These are phyloP conservation scores for Cystobasidium sp. DNA, from an alignment of 1,284 basidiomycete genomes.

Conservation along the genomic window DNA sequence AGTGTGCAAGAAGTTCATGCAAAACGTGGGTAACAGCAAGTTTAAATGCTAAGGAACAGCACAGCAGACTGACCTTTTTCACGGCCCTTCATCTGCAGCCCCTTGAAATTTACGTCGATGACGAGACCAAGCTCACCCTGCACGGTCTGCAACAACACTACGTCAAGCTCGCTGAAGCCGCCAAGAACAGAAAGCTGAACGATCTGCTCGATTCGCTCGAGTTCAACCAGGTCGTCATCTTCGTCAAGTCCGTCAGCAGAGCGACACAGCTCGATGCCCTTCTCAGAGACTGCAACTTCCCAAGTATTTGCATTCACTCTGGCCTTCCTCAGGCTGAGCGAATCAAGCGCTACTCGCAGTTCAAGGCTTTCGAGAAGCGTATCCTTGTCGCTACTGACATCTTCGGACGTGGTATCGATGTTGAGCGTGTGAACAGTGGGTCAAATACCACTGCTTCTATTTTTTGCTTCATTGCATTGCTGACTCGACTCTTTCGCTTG, in stretches of 20 bases:
- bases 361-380: conserved; percentile 99
- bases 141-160: conserved; percentile 99
- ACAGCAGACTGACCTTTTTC: too few relatives aligned
- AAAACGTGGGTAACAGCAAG: conserved; percentile 67
- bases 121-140: conserved; percentile 97
- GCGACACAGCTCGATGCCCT: conserved; percentile 97
- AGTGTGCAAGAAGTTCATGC: conserved; percentile 99
- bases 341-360: conserved; percentile 96
- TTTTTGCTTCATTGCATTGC: conserved; percentile 60
- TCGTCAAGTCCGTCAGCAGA: conserved; percentile 96
- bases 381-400: conserved; percentile 91
- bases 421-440: conserved; percentile 96
- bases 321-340: conserved; percentile 93
- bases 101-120: conserved; percentile 98
- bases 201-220: conserved; percentile 94
- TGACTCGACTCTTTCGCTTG: background rate
- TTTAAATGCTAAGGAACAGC: background rate
- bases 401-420: conserved; percentile 95
- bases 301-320: conserved; percentile 96
- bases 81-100: conserved; percentile 65
- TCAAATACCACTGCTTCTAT: conserved; percentile 63
- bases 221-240: conserved; percentile 99
- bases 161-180: conserved; percentile 90
- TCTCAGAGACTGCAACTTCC: conserved; percentile 97
- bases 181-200: conserved; percentile 97